phyloP scores from a whole-genome alignment of 148 eudicot species.

The Hydrangea macrophylla region DNA sequence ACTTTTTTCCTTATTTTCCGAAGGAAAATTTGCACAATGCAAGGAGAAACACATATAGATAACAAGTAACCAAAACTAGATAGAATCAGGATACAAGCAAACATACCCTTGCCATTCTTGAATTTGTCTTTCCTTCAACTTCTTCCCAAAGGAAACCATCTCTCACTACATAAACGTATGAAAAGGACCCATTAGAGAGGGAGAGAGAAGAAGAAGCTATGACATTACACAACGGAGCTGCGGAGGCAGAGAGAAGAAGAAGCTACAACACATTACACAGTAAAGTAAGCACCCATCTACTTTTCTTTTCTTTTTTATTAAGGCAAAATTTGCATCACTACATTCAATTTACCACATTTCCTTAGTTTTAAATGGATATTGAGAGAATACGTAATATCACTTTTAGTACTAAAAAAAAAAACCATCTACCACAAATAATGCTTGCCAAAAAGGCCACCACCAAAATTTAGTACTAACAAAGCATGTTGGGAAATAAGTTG shows the following conservation, averaged over 20 bases:
- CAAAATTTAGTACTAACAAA: not conserved
- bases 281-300: not conserved
- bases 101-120: conserved; percentile 93
- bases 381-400: not conserved
- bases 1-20: not conserved
- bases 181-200: not conserved
- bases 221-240: too few species aligned
- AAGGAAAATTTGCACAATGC: not conserved
- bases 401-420: not conserved
- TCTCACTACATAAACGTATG: conserved; percentile 22
- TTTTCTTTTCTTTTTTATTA: too few species aligned
- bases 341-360: not conserved
- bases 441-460: not conserved
- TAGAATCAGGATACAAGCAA: not conserved
- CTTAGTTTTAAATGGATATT: not conserved
- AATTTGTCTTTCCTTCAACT: conserved; percentile 84
- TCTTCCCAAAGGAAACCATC: conserved; percentile 92
- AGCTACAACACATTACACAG: not conserved
- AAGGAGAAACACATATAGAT: not conserved
- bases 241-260: too few species aligned
- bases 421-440: not conserved
- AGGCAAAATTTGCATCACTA: not conserved
- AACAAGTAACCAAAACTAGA: not conserved
- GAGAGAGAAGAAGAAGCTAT: too few species aligned
- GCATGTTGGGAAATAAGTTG: not conserved